phyloP scores from a whole-genome alignment of 305 asterid genomes.

The Coffea humblotiana region DNA sequence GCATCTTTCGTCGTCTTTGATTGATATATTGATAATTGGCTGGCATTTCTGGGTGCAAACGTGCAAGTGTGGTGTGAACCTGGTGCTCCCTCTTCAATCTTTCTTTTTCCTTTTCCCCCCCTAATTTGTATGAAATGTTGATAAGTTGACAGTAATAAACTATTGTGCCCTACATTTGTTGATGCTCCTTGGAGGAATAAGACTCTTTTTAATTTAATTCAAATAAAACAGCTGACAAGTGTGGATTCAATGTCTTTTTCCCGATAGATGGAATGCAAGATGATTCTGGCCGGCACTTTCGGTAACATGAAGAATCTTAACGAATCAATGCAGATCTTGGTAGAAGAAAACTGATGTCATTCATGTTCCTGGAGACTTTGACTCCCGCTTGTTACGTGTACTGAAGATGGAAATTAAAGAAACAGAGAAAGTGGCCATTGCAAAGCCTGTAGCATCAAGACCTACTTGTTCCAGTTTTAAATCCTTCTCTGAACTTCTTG shows the following conservation, averaged over 20 bases:
- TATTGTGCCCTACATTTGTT: neutral
- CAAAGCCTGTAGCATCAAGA: conserved; percentile 82
- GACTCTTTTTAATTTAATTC: neutral
- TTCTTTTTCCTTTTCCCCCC: neutral
- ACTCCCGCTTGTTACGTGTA: neutral
- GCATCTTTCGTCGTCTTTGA: neutral
- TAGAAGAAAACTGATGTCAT: neutral
- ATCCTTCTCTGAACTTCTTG: conserved; percentile 49
- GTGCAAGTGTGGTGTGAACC: neutral
- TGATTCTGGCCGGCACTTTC: neutral
- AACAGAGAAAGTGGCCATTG: conserved; percentile 51
- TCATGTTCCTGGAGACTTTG: neutral
- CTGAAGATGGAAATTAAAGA: conserved; percentile 52
- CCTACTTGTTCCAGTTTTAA: conserved; percentile 50
- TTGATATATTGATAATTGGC: neutral
- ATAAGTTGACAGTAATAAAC: neutral
- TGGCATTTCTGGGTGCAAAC: neutral
- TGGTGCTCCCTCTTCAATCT: neutral
- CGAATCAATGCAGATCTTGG: neutral
- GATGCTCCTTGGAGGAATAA: neutral
- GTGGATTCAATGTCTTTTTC: neutral
- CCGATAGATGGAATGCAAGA: neutral
- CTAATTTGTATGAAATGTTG: neutral
- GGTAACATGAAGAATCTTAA: neutral
- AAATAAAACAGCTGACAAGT: neutral